Conservation (phyloP, 305 asterid species). For the Fraxinus baroniana region DNA sequence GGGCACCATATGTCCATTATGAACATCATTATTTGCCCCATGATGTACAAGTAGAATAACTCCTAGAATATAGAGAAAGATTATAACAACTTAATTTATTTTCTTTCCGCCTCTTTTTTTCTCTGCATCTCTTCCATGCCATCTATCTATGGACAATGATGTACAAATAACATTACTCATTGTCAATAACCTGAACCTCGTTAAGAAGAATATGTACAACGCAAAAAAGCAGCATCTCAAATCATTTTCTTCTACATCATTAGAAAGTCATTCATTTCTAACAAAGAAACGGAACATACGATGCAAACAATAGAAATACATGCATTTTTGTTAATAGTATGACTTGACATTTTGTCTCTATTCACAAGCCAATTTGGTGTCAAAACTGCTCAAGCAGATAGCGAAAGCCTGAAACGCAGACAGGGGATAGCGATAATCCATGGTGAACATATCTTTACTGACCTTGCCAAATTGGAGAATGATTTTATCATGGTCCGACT, state of each 20-base stretch:
- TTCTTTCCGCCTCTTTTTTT: no score
- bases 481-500: constrained; percentile 48
- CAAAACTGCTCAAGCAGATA: constrained; percentile 67
- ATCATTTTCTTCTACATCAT: neutral
- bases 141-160: no score
- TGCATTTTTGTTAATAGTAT: neutral
- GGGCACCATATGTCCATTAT: no score
- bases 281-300: neutral
- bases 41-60: no score
- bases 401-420: constrained; percentile 74
- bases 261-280: neutral
- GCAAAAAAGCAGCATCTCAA: neutral
- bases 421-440: constrained; percentile 64
- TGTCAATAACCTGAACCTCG: neutral
- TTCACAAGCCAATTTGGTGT: constrained; percentile 69
- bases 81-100: no score
- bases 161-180: neutral
- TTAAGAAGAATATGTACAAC: neutral
- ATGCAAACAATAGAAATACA: neutral
- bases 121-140: no score
- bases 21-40: no score
- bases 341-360: constrained; percentile 19
- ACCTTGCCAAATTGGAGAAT: constrained; percentile 65
- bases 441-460: constrained; percentile 60
- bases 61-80: neutral